Percentiles rank a stretch among this genome's conserved stretches.
phyloP scores from a whole-genome alignment of 371 early-diverging fungal species.

The Mucor circinelloides region DNA sequence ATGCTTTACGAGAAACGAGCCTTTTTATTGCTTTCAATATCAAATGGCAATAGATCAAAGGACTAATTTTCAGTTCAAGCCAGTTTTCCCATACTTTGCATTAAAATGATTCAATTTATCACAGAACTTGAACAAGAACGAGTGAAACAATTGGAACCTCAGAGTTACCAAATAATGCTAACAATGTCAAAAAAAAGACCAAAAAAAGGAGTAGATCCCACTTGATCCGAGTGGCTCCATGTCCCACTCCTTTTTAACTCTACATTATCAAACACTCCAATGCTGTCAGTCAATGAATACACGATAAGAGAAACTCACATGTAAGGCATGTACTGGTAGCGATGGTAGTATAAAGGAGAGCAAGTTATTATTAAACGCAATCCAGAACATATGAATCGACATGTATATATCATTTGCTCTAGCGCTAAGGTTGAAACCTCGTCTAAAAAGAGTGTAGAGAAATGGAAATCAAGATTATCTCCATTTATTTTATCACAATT shows the following conservation, averaged over 20 bases:
- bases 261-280: neutral
- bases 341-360: neutral
- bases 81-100: neutral
- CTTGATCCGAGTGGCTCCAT: neutral
- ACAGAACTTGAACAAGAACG: neutral
- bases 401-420: neutral
- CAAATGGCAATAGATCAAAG: neutral
- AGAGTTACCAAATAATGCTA: neutral
- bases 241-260: neutral
- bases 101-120: neutral
- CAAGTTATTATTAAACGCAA: neutral
- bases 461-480: neutral
- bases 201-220: neutral
- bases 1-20: neutral
- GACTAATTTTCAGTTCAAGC: neutral
- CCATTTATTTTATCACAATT: neutral
- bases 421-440: neutral
- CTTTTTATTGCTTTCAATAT: neutral
- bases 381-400: neutral
- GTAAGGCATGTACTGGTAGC: neutral
- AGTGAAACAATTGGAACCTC: neutral
- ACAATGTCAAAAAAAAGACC: neutral
- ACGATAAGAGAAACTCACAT: neutral
- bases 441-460: neutral
- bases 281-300: neutral